phyloP scores from a whole-genome alignment of 2,329 filamentous ascomycete species.

The Arthrinium phaeospermum region DNA sequence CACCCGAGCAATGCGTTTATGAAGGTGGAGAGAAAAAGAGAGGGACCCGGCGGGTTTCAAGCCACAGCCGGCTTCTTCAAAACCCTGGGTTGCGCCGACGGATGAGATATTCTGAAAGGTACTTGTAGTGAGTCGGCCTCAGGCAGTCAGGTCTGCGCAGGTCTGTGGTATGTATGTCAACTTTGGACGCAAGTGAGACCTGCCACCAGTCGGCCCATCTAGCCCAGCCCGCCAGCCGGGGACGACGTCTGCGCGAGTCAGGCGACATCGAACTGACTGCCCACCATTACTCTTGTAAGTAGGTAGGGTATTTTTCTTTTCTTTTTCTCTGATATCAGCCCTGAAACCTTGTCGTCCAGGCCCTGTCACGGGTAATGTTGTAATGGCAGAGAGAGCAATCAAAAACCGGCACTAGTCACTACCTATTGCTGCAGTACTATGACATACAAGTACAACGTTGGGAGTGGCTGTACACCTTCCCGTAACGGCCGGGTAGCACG shows the following conservation, averaged over 20 bases:
- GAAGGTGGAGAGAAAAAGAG: background rate
- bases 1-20: background rate
- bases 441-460: background rate
- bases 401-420: background rate
- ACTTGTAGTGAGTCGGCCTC: too few species aligned
- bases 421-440: too few species aligned
- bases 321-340: background rate
- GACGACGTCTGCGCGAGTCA: background rate
- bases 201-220: too few species aligned
- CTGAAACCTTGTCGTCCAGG: background rate
- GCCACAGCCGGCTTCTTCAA: background rate
- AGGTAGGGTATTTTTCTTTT: background rate
- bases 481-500: background rate
- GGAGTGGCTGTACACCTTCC: slow-evolving; percentile 3
- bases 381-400: background rate
- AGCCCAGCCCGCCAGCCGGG: background rate
- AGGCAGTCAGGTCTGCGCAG: too few species aligned
- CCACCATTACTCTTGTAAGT: background rate
- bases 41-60: background rate
- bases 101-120: too few species aligned
- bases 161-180: too few species aligned
- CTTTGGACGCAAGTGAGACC: background rate
- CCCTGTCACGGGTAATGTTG: background rate
- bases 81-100: background rate
- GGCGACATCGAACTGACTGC: background rate